phyloP scores from a whole-genome alignment of 2,329 filamentous ascomycete genomes.

The Apiospora saccharicola region DNA sequence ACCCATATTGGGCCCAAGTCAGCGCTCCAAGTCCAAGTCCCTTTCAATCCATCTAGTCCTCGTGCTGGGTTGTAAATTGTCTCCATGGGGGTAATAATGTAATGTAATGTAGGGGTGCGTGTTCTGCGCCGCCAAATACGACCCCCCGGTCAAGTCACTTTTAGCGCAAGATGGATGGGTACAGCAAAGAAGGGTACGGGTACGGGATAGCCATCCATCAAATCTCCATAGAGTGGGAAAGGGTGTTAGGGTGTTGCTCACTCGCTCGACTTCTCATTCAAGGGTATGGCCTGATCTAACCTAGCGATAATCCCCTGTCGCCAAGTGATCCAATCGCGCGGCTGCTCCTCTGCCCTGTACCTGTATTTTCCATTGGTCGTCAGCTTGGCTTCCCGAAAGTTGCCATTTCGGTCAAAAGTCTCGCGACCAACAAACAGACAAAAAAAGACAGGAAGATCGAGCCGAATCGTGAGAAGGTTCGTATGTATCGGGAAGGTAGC shows the following conservation, averaged over 20 bases:
- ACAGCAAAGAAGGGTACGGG: slow-evolving; percentile 16
- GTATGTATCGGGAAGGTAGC: not conserved
- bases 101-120: slow-evolving; percentile 21
- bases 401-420: slow-evolving; percentile 10
- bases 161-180: slow-evolving; percentile 15
- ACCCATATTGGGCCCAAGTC: slow-evolving; percentile 8
- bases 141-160: slow-evolving; percentile 17
- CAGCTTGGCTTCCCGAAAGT: slow-evolving; percentile 13
- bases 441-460: not conserved
- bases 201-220: slow-evolving; percentile 14
- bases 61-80: not conserved
- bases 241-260: not conserved
- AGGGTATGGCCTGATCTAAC: slow-evolving; percentile 20
- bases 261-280: slow-evolving; percentile 14
- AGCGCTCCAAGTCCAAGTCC: not conserved
- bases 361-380: slow-evolving; percentile 24
- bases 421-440: not conserved
- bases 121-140: slow-evolving; percentile 20
- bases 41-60: not conserved
- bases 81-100: slow-evolving; percentile 6
- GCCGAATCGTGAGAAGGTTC: not conserved
- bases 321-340: slow-evolving; percentile 23
- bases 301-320: slow-evolving; percentile 22
- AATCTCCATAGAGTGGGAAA: not conserved
- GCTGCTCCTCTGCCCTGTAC: slow-evolving; percentile 12